Evolutionary conservation across 1,139 yeast genomes (phyloP), one percentile per base, ranked within the genome.

Genomic region (Geotrichum reessii): DNA sequence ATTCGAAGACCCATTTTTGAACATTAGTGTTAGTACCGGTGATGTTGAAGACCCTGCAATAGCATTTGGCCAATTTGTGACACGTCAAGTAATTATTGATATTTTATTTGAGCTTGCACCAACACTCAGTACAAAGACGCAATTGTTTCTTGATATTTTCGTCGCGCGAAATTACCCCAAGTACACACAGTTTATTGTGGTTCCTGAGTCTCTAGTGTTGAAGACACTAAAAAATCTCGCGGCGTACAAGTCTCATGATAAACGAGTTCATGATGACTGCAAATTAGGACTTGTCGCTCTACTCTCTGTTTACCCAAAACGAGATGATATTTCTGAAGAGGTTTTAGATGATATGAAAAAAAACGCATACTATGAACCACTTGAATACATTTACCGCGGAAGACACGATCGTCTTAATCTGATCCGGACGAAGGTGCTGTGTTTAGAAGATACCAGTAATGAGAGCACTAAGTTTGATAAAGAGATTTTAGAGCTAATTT

Each of bases 121-220:
- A 82, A 81, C 63, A 47, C n/a, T 51, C 14, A 46, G 44, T 8
- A 40, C 52, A 7, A 52, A 28, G 21, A 46, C 64, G 19, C 63
- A 65, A 25, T 78, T 78, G 58, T 72, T 88, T 59, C 27, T 57
- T n/a, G 78, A 87, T 17, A 79, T 88, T 4, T 91, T 91, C 66
- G 73, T 90, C 22, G 87, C 89, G 0, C 69, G 91, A 56, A 89
- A 87, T 67, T 82, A 85, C 63, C 85, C 96, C 2, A 90, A 90
- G 69, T 91, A 86, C 68, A 76, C 82, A 2, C 97, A 90, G 70
- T 89, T 86, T 63, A 78, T 91, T 12, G 74, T 87, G 47, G 72
- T 90, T 1, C 81, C 92, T 0, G 91, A 85, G 56, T 76, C 82
- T 2, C 72, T 75, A 0, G 69, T 86, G 49, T 76, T 78, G 5